A percentile compares a stretch with the other conserved stretches of the same genome.
phyloP scores from a whole-genome alignment of 2,329 filamentous ascomycete species.

The Septoria linicola region DNA sequence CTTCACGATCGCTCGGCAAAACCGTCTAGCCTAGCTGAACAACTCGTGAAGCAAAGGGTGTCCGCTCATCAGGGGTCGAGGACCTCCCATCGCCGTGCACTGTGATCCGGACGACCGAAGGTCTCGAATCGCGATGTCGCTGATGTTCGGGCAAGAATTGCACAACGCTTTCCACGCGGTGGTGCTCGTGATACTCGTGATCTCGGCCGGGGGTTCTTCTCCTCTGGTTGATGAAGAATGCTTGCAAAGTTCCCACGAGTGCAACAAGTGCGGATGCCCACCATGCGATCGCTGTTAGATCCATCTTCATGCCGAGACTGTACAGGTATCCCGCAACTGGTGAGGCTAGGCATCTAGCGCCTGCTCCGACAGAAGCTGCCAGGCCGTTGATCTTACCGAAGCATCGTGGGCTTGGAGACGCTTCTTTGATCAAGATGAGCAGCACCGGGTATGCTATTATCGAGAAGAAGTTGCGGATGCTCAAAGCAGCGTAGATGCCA shows the following conservation, averaged over 20 bases:
- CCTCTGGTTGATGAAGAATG: conserved; percentile 55
- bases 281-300: conserved; percentile 63
- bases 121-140: conserved; percentile 17
- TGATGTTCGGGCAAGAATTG: conserved; percentile 32
- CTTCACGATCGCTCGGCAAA: too few relatives aligned
- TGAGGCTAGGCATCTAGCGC: conserved; percentile 67
- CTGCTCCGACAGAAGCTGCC: conserved; percentile 69
- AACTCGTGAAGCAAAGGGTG: conserved; percentile 23
- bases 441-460: conserved; percentile 68
- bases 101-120: conserved; percentile 31
- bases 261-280: conserved; percentile 60
- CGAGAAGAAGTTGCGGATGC: conserved; percentile 65
- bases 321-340: conserved; percentile 68
- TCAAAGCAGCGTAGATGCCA: conserved; percentile 65
- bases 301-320: conserved; percentile 56
- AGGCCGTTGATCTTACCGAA: conserved; percentile 71
- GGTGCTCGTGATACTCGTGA: conserved; percentile 41
- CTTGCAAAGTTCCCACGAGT: conserved; percentile 55
- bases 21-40: neutral
- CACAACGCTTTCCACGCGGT: conserved; percentile 29
- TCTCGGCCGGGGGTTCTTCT: neutral
- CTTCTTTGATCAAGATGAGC: conserved; percentile 71
- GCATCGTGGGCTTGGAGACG: conserved; percentile 60
- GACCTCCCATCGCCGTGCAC: too few relatives aligned
- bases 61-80: conserved; percentile 26